Conservation (phyloP, 371 early-diverging fungal species). For the Mortierella sp. region DNA sequence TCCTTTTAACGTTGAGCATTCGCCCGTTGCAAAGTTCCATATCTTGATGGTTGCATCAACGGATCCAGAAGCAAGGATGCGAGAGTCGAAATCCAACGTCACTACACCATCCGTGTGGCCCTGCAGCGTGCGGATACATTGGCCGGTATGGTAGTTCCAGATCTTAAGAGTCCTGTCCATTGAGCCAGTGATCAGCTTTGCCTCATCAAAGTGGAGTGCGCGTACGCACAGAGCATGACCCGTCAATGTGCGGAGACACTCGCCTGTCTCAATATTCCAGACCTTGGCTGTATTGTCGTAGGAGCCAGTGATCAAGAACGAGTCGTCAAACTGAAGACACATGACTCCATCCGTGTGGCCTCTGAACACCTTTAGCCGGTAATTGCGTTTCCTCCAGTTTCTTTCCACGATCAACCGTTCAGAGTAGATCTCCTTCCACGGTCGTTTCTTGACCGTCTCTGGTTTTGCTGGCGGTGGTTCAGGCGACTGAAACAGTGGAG, state of each 20-base stretch:
- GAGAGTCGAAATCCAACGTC: conserved; percentile 85
- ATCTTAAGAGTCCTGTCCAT: conserved; percentile 94
- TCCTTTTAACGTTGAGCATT: conserved; percentile 81
- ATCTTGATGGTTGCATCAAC: conserved; percentile 90
- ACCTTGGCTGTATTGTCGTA: conserved; percentile 86
- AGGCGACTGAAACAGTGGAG: conserved; percentile 35
- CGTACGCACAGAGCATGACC: conserved; percentile 93
- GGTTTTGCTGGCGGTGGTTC: conserved; percentile 41
- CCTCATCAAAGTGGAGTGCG: conserved; percentile 87
- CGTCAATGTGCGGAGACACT: conserved; percentile 70
- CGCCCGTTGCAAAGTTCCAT: conserved; percentile 89
- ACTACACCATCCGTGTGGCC: conserved; percentile 89
- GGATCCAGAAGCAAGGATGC: conserved; percentile 84
- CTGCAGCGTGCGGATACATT: conserved; percentile 85
- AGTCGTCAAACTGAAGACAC: conserved; percentile 89
- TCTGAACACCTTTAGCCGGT: conserved; percentile 61
- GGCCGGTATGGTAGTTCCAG: conserved; percentile 95
- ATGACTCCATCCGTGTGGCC: conserved; percentile 92
- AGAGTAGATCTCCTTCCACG: conserved; percentile 88
- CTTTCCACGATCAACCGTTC: conserved; percentile 83
- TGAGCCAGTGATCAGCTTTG: conserved; percentile 86
- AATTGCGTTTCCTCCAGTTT: conserved; percentile 86
- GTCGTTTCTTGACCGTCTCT: conserved; percentile 47
- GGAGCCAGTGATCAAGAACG: conserved; percentile 84
- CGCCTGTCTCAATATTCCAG: conserved; percentile 86